A percentile compares a stretch with the other conserved stretches of the same genome.
These are phyloP conservation scores for Penicillium fuscoglaucum DNA, from an alignment of 2,329 filamentous ascomycete species.

Conservation along the genomic window DNA sequence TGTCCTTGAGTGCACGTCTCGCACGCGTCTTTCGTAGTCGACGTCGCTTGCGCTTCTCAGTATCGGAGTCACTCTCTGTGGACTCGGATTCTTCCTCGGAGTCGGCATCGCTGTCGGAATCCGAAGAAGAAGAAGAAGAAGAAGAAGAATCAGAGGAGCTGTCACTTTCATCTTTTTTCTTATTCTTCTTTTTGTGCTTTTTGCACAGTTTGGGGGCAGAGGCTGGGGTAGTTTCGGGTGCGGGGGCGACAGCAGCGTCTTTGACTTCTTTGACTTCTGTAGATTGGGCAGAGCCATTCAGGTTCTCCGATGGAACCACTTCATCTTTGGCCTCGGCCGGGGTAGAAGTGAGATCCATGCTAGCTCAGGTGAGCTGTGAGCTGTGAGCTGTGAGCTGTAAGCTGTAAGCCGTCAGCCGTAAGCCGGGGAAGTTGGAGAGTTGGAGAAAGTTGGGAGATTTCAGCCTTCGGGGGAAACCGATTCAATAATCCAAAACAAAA, in stretches of 20 bases:
- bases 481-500: background rate
- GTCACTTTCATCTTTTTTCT: constrained; percentile 14
- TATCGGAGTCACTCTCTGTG: constrained; percentile 24
- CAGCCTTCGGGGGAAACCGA: background rate
- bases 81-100: constrained; percentile 15
- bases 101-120: constrained; percentile 23
- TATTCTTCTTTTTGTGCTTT: constrained; percentile 32
- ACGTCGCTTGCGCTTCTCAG: constrained; percentile 33
- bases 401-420: too few relatives aligned
- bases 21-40: constrained; percentile 41
- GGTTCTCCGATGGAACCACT: constrained; percentile 28
- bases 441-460: background rate
- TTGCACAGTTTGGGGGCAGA: constrained; percentile 32
- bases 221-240: constrained; percentile 22
- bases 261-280: constrained; percentile 11
- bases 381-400: background rate
- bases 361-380: background rate
- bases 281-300: constrained; percentile 19
- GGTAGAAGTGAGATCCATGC: constrained; percentile 25
- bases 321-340: constrained; percentile 34
- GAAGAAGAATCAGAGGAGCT: constrained; percentile 25
- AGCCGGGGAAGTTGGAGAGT: background rate
- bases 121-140: constrained; percentile 23
- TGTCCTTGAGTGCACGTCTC: constrained; percentile 33
- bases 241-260: constrained; percentile 17